Base-by-base conservation (phyloP, 768 basidiomycete genomes). In the Phylloporus sp. region DNA sequence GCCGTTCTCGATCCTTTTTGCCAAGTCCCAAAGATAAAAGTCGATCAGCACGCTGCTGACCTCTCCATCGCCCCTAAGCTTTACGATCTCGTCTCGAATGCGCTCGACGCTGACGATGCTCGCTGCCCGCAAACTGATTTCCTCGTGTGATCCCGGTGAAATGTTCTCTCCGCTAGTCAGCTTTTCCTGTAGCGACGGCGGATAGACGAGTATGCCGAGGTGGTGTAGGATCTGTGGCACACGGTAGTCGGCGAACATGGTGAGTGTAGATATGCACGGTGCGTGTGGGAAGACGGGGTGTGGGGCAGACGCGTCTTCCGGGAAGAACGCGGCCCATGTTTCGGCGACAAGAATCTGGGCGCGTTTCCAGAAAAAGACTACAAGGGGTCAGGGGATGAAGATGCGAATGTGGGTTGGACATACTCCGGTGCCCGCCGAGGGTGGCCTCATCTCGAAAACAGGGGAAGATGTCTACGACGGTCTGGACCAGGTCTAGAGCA, bases 171-270 rank as follows among this genome's bases (percentile, higher is more conserved):
- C 75, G 3, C 73, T 58, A 3, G 62, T 62, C 35, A 94, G 76
- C 34, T 75, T 71, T 16, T 68, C 65, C n/a, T 79, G 61, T 49
- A 95, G 77, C 6, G 76, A 65, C 0, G 78, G 69, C 0, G 90
- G 82, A 70, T 95, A 95, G 2, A 76, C 69, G 39, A 95, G 73
- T 57, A 94, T 84, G 34, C 78, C 74, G 7, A 95, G 76, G 62
- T 91, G 91, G 69, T 95, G 88, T 26, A 95, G 71, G 51, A 95
- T 89, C 64, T 95, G 93, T 2, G 92, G 92, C 6, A 95, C 88
- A 36, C 91, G 82, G 63, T 94, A 93, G 72, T 95, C 92, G 5
- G 93, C 90, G 67, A 95, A 95, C 93, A 94, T 95, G 20, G 92
- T 93, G 11, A 95, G 78, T 44, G 83, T 72, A 45, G 79, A 75